A percentile compares a stretch with the other conserved stretches of the same genome.
These are phyloP conservation scores for Nectriaceae sp. DNA, from an alignment of 2,329 filamentous ascomycete genomes.

Conservation along the genomic window DNA sequence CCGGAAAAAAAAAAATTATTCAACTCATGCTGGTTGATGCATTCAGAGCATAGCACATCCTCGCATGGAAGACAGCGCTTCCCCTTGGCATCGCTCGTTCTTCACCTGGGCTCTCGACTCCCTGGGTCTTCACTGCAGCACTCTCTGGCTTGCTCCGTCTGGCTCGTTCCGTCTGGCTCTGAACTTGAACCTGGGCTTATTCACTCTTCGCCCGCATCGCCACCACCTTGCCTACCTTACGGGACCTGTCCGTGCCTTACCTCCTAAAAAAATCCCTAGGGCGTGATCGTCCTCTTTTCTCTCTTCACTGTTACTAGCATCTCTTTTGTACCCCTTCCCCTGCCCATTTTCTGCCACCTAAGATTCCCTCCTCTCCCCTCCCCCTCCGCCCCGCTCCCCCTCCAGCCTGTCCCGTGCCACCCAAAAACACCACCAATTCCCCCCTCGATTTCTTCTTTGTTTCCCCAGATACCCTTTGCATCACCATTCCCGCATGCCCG, in stretches of 20 bases:
- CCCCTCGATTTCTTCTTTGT: conserved; percentile 34
- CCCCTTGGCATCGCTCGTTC: conserved; percentile 3
- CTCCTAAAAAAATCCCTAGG: conserved; percentile 7
- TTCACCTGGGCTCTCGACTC: conserved; percentile 4
- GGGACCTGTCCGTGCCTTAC: not conserved
- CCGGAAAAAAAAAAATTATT: conserved; percentile 10
- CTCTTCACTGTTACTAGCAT: conserved; percentile 17
- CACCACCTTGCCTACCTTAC: conserved; percentile 14
- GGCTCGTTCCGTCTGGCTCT: not conserved
- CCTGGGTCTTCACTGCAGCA: conserved; percentile 1
- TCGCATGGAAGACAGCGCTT: conserved; percentile 14
- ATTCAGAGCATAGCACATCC: conserved; percentile 29
- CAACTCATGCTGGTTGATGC: conserved; percentile 30
- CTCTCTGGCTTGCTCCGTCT: not conserved
- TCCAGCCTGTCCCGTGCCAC: conserved; percentile 33
- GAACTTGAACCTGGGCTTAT: conserved; percentile 10
- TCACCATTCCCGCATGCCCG: conserved; percentile 25
- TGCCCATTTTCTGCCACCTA: conserved; percentile 29
- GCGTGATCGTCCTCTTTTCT: conserved; percentile 20
- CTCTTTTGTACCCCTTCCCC: conserved; percentile 32
- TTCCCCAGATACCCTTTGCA: conserved; percentile 34
- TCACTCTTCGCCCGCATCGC: conserved; percentile 27
- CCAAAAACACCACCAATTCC: conserved; percentile 31
- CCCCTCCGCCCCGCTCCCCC: conserved; percentile 19
- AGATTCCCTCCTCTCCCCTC: conserved; percentile 25